Evolutionary conservation across 2,329 filamentous ascomycete genomes (phyloP).

Genomic region (Aspergillus quadricinctus): DNA sequence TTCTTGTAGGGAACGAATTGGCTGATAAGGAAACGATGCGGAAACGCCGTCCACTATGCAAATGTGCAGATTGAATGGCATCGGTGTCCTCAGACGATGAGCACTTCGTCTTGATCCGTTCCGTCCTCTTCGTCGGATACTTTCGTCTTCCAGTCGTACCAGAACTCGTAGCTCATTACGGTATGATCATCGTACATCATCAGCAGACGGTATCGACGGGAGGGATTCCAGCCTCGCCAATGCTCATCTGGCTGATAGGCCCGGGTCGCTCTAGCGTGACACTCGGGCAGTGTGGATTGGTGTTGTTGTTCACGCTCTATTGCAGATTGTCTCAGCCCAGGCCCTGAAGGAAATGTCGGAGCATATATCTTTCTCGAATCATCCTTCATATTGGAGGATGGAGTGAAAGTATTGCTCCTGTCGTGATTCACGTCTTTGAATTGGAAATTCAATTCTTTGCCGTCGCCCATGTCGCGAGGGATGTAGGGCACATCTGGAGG

Average conservation of each 20-base stretch:
- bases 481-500: conserved; percentile 33
- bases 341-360: background rate
- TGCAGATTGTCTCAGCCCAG: background rate
- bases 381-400: background rate
- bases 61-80: background rate
- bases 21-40: too few species aligned
- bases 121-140: conserved; percentile 6
- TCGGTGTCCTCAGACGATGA: conserved; percentile 9
- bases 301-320: background rate
- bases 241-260: conserved; percentile 30
- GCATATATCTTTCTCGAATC: background rate
- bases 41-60: background rate
- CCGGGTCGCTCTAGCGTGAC: conserved; percentile 29
- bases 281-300: conserved; percentile 28
- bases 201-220: conserved; percentile 49
- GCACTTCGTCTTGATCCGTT: conserved; percentile 10
- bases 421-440: conserved; percentile 13
- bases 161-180: conserved; percentile 58
- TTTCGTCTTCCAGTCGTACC: conserved; percentile 34
- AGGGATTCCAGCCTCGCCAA: conserved; percentile 39
- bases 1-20: too few species aligned
- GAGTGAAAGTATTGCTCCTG: background rate
- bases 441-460: conserved; percentile 16
- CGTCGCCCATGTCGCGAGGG: conserved; percentile 18
- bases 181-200: conserved; percentile 55